Evolutionary conservation across 1,284 basidiomycete species (phyloP).

Genomic region (Cryptococcus wingfieldii): DNA sequence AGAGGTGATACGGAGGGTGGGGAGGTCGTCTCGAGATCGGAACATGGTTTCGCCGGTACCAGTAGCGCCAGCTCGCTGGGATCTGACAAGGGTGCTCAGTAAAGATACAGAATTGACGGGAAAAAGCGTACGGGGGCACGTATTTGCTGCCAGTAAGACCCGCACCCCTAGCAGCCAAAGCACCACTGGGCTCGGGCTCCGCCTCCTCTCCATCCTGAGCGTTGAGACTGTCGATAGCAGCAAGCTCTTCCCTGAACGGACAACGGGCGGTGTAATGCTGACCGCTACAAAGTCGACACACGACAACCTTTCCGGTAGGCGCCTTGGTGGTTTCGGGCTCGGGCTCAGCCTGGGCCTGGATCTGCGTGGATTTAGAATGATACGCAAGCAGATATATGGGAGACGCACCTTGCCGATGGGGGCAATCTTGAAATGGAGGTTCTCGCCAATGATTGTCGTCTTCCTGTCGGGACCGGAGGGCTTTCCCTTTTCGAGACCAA

Average conservation of each 20-base stretch:
- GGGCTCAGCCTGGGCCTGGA: slow-evolving; percentile 52
- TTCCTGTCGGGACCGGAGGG: slow-evolving; percentile 84
- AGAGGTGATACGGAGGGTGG: slow-evolving; percentile 95
- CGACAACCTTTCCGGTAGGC: slow-evolving; percentile 76
- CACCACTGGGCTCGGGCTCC: slow-evolving; percentile 20
- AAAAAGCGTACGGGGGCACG: slow-evolving; percentile 62
- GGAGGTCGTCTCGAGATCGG: slow-evolving; percentile 74
- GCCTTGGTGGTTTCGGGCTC: slow-evolving; percentile 68
- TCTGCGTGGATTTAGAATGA: neutral
- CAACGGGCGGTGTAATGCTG: slow-evolving; percentile 98
- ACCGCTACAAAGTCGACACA: slow-evolving; percentile 92
- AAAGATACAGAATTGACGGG: neutral
- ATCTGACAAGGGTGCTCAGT: slow-evolving; percentile 12
- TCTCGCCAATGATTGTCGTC: slow-evolving; percentile 95
- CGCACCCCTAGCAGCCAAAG: slow-evolving; percentile 21
- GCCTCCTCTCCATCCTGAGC: slow-evolving; percentile 44
- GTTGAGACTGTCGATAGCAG: slow-evolving; percentile 67
- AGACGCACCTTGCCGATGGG: slow-evolving; percentile 72
- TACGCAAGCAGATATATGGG: slow-evolving; percentile 15
- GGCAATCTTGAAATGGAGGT: slow-evolving; percentile 75
- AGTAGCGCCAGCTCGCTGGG: slow-evolving; percentile 46
- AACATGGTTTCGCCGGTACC: slow-evolving; percentile 77
- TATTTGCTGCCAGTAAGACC: slow-evolving; percentile 57
- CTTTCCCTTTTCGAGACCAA: slow-evolving; percentile 86
- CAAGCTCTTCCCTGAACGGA: slow-evolving; percentile 89